Conservation (phyloP, 306 rosid species). For the Vigna nakashimae region DNA sequence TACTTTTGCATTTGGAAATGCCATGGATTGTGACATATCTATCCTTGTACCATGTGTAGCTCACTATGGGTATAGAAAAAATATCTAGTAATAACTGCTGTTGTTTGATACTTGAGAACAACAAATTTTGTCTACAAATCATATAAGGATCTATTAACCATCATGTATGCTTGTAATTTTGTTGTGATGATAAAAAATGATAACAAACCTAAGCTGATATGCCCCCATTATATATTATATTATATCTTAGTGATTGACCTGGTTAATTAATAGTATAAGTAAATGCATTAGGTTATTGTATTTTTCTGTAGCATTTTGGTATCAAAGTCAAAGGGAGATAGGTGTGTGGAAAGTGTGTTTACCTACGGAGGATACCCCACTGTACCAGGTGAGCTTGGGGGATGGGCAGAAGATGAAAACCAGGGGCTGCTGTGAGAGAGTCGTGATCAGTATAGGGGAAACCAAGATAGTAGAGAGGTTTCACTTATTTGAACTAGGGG, state of each 20-base stretch:
- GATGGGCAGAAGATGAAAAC: too few relatives aligned
- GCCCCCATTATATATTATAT: background rate
- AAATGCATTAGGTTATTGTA: background rate
- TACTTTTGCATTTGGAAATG: constrained; percentile 31
- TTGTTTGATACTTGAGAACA: too few relatives aligned
- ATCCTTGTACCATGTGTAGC: constrained; percentile 32
- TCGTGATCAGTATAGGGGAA: too few relatives aligned
- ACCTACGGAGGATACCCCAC: too few relatives aligned
- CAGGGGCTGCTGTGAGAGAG: too few relatives aligned
- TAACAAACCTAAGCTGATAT: background rate
- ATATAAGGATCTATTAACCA: too few relatives aligned
- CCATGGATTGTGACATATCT: constrained; percentile 22
- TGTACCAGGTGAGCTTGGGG: too few relatives aligned
- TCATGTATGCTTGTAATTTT: background rate
- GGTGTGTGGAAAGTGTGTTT: too few relatives aligned
- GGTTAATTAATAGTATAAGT: background rate
- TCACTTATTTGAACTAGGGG: too few relatives aligned
- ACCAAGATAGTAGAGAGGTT: too few relatives aligned
- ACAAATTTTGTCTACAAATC: too few relatives aligned
- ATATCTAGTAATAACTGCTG: background rate
- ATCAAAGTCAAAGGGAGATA: background rate
- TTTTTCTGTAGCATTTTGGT: background rate
- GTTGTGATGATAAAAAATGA: constrained; percentile 11
- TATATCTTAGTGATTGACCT: background rate
- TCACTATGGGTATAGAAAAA: background rate